Conservation (phyloP, 495 filamentous ascomycete genomes). For the Penicillium bialowiezense region DNA sequence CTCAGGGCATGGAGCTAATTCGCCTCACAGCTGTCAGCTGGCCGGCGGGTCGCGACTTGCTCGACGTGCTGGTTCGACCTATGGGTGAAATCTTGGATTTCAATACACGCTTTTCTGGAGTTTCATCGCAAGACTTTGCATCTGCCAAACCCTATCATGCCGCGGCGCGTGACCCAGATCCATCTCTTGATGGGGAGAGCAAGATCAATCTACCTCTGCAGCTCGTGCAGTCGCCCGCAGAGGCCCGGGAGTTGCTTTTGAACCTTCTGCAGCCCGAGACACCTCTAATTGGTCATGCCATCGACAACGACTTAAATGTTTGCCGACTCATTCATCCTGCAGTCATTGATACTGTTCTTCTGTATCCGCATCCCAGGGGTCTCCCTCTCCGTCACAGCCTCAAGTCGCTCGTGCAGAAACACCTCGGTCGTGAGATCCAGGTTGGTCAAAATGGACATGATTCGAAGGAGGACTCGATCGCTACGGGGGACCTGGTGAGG, state of each 20-base stretch:
- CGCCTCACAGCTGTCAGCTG: conserved; percentile 84
- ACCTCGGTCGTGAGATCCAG: conserved; percentile 76
- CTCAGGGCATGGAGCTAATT: conserved; percentile 79
- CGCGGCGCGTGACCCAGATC: conserved; percentile 8
- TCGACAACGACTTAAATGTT: conserved; percentile 91
- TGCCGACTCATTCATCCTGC: conserved; percentile 78
- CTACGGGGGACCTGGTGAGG: conserved; percentile 81
- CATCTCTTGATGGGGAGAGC: conserved; percentile 11
- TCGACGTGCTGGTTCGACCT: conserved; percentile 85
- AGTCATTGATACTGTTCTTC: conserved; percentile 80
- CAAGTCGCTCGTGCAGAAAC: conserved; percentile 59
- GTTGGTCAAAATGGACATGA: conserved; percentile 73
- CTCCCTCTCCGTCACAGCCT: conserved; percentile 76
- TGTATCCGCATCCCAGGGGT: conserved; percentile 74
- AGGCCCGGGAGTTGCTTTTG: conserved; percentile 72
- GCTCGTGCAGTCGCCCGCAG: conserved; percentile 67
- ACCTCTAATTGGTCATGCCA: conserved; percentile 84
- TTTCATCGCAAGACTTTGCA: conserved; percentile 69
- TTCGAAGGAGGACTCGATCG: conserved; percentile 80
- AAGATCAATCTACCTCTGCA: conserved; percentile 42
- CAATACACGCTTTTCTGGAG: conserved; percentile 85
- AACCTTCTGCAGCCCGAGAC: conserved; percentile 66
- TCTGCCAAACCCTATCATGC: conserved; percentile 61
- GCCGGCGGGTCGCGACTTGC: conserved; percentile 68
- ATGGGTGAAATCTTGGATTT: conserved; percentile 82